These are phyloP conservation scores for Oryza longistaminata DNA, from an alignment of 176 grass and related monocot species.

Conservation along the genomic window DNA sequence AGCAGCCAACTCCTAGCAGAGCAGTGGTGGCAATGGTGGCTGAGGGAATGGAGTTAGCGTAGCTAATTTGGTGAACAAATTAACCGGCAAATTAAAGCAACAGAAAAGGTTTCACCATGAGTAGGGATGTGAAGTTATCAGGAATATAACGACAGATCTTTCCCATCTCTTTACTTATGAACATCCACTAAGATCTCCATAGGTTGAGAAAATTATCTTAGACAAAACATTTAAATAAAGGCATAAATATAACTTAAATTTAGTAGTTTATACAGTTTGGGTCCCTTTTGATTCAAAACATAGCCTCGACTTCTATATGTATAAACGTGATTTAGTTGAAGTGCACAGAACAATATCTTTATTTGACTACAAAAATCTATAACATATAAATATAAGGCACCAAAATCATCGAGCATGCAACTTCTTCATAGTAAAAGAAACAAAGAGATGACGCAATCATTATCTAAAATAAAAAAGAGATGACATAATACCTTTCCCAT, in stretches of 20 bases:
- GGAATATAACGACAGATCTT: too few relatives aligned
- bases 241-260: too few relatives aligned
- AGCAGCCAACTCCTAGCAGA: too few relatives aligned
- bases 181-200: neutral
- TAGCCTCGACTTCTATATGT: too few relatives aligned
- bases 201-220: neutral
- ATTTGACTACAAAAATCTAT: neutral
- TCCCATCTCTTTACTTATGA: neutral
- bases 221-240: neutral
- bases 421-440: neutral
- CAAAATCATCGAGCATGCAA: neutral
- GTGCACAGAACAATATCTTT: neutral
- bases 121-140: neutral
- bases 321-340: too few relatives aligned
- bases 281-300: too few relatives aligned
- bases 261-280: too few relatives aligned
- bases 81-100: too few relatives aligned
- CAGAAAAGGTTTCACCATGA: neutral
- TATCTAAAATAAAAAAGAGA: neutral
- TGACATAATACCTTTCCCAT: neutral
- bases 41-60: too few relatives aligned
- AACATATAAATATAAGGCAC: too few relatives aligned
- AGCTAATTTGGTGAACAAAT: too few relatives aligned
- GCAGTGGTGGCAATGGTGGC: too few relatives aligned
- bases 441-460: neutral